Percentiles rank a stretch among this genome's conserved stretches.
These are phyloP conservation scores for Eimeria sp. DNA, from an alignment of 169 alveolate species.

Conservation along the genomic window DNA sequence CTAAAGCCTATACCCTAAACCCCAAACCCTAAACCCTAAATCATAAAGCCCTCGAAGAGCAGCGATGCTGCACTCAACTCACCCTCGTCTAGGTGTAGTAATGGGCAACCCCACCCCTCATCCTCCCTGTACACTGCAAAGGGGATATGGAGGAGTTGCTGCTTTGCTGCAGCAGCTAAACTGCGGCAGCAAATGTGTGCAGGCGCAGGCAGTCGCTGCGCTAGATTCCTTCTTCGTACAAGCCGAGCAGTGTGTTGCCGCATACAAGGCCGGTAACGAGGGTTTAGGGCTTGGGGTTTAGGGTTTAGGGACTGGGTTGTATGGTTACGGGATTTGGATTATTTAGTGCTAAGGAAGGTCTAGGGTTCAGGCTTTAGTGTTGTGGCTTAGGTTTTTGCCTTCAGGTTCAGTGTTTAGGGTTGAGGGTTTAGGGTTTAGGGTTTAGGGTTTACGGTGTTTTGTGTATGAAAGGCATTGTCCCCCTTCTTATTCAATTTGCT, in stretches of 20 bases:
- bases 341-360: not conserved
- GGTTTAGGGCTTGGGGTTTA: slow-evolving; percentile 6
- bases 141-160: slow-evolving; percentile 42
- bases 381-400: not conserved
- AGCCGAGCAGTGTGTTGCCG: slow-evolving; percentile 45
- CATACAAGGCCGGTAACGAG: slow-evolving; percentile 18
- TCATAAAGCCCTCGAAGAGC: not conserved
- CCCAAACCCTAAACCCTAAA: not conserved
- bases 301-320: not conserved
- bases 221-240: not conserved
- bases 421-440: slow-evolving; percentile 15
- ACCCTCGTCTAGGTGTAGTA: slow-evolving; percentile 4
- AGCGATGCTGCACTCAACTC: not conserved
- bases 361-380: slow-evolving; percentile 22
- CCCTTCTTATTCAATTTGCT: not conserved
- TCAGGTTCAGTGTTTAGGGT: not conserved
- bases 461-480: not conserved
- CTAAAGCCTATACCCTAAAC: not conserved
- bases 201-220: not conserved
- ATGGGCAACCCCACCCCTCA: slow-evolving; percentile 57
- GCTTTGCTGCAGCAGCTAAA: slow-evolving; percentile 30
- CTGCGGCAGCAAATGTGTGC: slow-evolving; percentile 27
- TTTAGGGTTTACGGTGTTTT: slow-evolving; percentile 22
- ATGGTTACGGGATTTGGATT: slow-evolving; percentile 10
- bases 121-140: slow-evolving; percentile 22